phyloP scores from a whole-genome alignment of 768 basidiomycete genomes.

The Multifurca ochricompacta region DNA sequence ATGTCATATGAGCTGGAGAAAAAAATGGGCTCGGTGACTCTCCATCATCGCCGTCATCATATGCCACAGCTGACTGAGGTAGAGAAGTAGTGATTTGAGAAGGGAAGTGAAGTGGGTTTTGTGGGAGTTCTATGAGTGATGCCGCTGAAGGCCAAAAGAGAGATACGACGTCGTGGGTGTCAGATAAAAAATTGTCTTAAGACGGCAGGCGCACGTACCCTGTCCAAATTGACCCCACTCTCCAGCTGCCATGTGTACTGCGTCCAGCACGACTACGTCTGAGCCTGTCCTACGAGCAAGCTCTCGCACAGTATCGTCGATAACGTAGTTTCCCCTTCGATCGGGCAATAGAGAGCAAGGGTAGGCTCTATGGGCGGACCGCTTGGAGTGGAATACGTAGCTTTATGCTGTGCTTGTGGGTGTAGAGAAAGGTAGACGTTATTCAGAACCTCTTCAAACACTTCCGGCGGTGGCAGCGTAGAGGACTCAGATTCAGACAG shows the following conservation, averaged over 20 bases:
- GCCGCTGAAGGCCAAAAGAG: slow-evolving; percentile 42
- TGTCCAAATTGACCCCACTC: slow-evolving; percentile 80
- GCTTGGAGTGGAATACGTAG: slow-evolving; percentile 47
- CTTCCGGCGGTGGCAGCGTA: slow-evolving; percentile 60
- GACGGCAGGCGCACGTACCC: slow-evolving; percentile 36
- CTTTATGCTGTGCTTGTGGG: slow-evolving; percentile 72
- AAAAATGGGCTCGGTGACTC: slow-evolving; percentile 29
- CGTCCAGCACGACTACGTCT: slow-evolving; percentile 80
- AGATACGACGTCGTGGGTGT: not conserved
- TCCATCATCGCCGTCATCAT: slow-evolving; percentile 44
- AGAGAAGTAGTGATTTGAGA: slow-evolving; percentile 25
- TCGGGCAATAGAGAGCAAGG: slow-evolving; percentile 79
- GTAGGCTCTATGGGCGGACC: slow-evolving; percentile 67
- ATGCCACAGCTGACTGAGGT: slow-evolving; percentile 23
- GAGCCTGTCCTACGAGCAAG: slow-evolving; percentile 64
- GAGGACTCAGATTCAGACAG: slow-evolving; percentile 27
- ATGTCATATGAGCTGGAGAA: slow-evolving; percentile 39
- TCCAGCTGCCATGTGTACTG: slow-evolving; percentile 80
- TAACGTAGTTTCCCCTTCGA: slow-evolving; percentile 82
- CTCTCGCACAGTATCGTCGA: slow-evolving; percentile 72
- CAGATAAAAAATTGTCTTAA: not conserved
- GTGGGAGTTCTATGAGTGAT: slow-evolving; percentile 54
- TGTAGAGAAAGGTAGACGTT: slow-evolving; percentile 72
- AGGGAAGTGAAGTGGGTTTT: slow-evolving; percentile 70
- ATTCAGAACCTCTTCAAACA: slow-evolving; percentile 68